Evolutionary conservation across 371 early-diverging fungal genomes (phyloP), one percentile per base, ranked within the genome.

Genomic region (Coemansia linderi): DNA sequence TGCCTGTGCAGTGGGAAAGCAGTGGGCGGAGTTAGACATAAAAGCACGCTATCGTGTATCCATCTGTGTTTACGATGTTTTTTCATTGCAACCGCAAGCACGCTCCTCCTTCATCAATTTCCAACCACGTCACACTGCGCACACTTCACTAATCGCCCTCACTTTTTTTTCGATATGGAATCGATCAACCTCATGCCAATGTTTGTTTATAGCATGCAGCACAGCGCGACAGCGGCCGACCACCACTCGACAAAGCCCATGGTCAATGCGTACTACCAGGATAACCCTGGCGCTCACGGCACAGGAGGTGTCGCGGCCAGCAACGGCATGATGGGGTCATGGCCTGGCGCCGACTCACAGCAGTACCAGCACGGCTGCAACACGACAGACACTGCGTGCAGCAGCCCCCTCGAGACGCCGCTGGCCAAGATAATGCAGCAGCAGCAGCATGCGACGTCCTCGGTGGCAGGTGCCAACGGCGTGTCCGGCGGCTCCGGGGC

Each of bases 361-460:
- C 59, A 62, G 63, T 52, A 72, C 24, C 67, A 46, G 64, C 71
- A 74, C 1, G 39, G 9, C 7, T 36, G 52, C 61, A 66, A 59
- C 48, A 48, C 63, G 2, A 38, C 63, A 4, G 68, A 68, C 31
- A 71, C 76, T 1, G 71, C 67, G 15, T 71, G 68, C 72, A 75
- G 67, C 68, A 75, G 76, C 62, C 76, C 76, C 15, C 68, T 37
- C 5, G 76, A 75, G 39, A 68, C 76, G 29, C 76, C 76, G 29
- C 61, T 75, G 59, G 76, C 43, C 40, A 75, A 75, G 67, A 68
- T 71, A 12, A 65, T 75, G 17, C 75, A 73, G 65, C 67, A 72
- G 63, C 70, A 69, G 36, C 59, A 58, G 39, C 48, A 61, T 33
- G 48, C 60, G 27, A 39, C 36, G 19, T 19, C 39, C 15, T 41